These are phyloP conservation scores for Pseudocercospora macadamiae DNA, from an alignment of 2,329 filamentous ascomycete species.

Conservation along the genomic window DNA sequence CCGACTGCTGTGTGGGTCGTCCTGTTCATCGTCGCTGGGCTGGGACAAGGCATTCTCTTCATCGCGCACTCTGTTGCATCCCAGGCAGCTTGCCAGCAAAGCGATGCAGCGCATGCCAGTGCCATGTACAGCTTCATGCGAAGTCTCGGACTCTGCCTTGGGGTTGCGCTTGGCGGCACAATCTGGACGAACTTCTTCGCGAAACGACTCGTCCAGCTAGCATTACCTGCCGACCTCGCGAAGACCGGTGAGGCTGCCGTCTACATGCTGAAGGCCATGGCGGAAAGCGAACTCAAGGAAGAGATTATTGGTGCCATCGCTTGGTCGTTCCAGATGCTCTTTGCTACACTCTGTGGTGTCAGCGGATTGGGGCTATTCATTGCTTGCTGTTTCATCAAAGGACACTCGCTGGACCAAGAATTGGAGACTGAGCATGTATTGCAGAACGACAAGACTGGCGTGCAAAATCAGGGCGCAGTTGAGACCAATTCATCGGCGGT, in stretches of 20 bases:
- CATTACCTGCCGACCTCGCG: conserved; percentile 23
- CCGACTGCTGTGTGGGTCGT: conserved; percentile 46
- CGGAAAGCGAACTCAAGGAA: conserved; percentile 16
- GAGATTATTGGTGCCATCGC: conserved; percentile 23
- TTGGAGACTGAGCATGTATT: conserved; percentile 19
- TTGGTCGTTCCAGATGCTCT: conserved; percentile 29
- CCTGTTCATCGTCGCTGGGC: conserved; percentile 46
- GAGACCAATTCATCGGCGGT: not conserved
- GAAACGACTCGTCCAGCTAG: conserved; percentile 12
- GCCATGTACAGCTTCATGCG: conserved; percentile 52
- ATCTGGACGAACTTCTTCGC: conserved; percentile 45
- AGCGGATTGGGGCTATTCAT: conserved; percentile 28
- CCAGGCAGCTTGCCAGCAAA: conserved; percentile 39
- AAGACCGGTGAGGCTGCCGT: conserved; percentile 29
- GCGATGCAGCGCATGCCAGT: conserved; percentile 44
- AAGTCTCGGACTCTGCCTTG: conserved; percentile 53
- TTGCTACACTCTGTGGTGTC: conserved; percentile 30
- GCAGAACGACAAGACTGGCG: not conserved
- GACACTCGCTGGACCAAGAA: conserved; percentile 24
- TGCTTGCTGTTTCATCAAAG: conserved; percentile 17
- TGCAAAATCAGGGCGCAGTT: not conserved
- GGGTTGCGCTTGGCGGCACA: conserved; percentile 48
- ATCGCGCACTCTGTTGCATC: conserved; percentile 49
- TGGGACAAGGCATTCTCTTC: conserved; percentile 50
- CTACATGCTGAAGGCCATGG: conserved; percentile 21